These are phyloP conservation scores for Onygenales sp. DNA, from an alignment of 2,329 filamentous ascomycete genomes.

Conservation along the genomic window DNA sequence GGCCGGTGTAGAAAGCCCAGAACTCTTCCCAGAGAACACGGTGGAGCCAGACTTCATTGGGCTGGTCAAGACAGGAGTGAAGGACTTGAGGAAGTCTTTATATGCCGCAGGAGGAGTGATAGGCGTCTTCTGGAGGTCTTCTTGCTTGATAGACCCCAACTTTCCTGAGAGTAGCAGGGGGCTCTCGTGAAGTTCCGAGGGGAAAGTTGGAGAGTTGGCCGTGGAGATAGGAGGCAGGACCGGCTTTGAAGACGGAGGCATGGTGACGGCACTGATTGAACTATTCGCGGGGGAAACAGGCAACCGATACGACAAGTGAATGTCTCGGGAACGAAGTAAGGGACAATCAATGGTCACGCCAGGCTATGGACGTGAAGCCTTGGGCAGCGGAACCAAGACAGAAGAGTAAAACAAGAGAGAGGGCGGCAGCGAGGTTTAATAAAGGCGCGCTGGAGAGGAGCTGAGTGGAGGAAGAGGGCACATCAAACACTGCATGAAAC, in stretches of 20 bases:
- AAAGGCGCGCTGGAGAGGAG: not conserved
- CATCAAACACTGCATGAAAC: not conserved
- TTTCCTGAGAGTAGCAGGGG: slow-evolving; percentile 34
- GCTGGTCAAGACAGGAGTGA: slow-evolving; percentile 61
- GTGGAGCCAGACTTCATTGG: slow-evolving; percentile 51
- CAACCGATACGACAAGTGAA: slow-evolving; percentile 3
- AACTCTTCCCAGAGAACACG: slow-evolving; percentile 29
- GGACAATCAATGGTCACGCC: slow-evolving; percentile 2
- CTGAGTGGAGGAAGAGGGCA: not conserved
- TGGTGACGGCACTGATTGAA: slow-evolving; percentile 1
- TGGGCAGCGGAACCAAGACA: not conserved
- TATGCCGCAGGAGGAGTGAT: slow-evolving; percentile 88
- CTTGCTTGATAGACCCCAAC: slow-evolving; percentile 59
- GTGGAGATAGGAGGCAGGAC: slow-evolving; percentile 34
- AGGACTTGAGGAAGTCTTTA: slow-evolving; percentile 81
- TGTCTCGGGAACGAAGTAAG: slow-evolving; percentile 1
- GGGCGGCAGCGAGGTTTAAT: slow-evolving; percentile 1
- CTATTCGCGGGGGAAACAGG: not conserved
- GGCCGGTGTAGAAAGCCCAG: slow-evolving; percentile 22
- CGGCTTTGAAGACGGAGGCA: slow-evolving; percentile 20
- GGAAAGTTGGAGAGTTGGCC: slow-evolving; percentile 35
- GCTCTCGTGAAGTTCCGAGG: slow-evolving; percentile 53
- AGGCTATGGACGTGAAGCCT: slow-evolving; percentile 1
- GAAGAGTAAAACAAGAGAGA: not conserved
- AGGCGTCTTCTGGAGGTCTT: slow-evolving; percentile 61